Base-by-base conservation (phyloP, 495 filamentous ascomycete species). In the Xylaria grammica region DNA sequence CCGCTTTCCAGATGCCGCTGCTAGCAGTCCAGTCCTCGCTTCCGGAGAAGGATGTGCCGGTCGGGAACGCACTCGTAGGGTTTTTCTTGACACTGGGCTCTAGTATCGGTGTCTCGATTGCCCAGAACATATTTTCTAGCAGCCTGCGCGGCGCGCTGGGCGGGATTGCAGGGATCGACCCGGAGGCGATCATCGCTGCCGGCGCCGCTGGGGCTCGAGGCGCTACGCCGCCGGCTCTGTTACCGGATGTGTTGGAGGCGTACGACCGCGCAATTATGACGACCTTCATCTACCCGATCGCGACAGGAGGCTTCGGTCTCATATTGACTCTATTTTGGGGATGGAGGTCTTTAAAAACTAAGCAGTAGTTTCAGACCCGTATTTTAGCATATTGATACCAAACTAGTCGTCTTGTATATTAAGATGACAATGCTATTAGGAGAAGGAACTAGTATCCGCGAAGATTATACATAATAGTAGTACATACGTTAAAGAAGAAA, bases 1-100 rank as follows among this genome's bases (percentile, higher is more conserved):
- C 76, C 46, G 78, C 76, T 38, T 80, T 79, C 72, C 81, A 81
- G 20, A 40, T 52, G 24, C 24, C 46, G 2, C 24, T 61, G 4
- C 10, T 61, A 0, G 59, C 44, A 15, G 55, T 59, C 2, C 46
- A 61, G 48, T 24, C 53, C 3, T 24, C 36, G 9, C 53, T 56
- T 2, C 4, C 20, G 5, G 36, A 29, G 22, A 27, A 56, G 8
- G 53, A 56, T 7, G 26, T 42, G 0, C 53, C 53, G 0, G 27
- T 5, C 4, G 53, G 53, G 2, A 56, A 40, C 36, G 53, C 53
- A 4, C 20, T 56, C 6, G 6, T 56, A 10, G 34, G 32, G 2
- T 56, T 56, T 32, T 56, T 42, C 10, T 8, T 42, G 34, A 56
- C 36, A 19, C 20, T 56, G 0, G 53, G 53, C 2, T 26, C 20